Conservation (phyloP, 2,329 filamentous ascomycete genomes). For the Fusarium oxysporum region DNA sequence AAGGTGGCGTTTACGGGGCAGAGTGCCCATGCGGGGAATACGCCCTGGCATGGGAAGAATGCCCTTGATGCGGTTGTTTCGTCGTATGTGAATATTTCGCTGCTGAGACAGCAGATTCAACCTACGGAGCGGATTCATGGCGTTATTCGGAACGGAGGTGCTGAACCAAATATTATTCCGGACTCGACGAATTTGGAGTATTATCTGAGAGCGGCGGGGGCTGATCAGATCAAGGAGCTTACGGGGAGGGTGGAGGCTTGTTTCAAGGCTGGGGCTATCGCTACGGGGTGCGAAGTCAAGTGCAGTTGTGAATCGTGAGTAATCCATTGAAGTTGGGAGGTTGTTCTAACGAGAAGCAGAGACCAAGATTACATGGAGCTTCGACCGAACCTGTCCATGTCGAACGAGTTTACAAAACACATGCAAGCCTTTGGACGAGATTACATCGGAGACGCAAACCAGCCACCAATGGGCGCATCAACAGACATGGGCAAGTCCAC, state of each 20-base stretch:
- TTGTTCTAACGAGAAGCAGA: slow-evolving; percentile 1
- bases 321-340: accelerated
- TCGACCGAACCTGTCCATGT: slow-evolving; percentile 29
- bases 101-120: slow-evolving; percentile 67
- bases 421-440: slow-evolving; percentile 35
- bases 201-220: slow-evolving; percentile 42
- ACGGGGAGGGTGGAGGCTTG: slow-evolving; percentile 52
- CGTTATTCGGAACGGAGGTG: slow-evolving; percentile 64
- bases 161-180: slow-evolving; percentile 68
- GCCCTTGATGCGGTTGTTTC: slow-evolving; percentile 67
- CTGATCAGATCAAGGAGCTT: slow-evolving; percentile 52
- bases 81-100: slow-evolving; percentile 60
- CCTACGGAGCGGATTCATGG: slow-evolving; percentile 63
- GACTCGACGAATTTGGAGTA: slow-evolving; percentile 56
- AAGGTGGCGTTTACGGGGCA: slow-evolving; percentile 65
- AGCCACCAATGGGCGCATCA: slow-evolving; percentile 37
- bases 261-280: slow-evolving; percentile 54
- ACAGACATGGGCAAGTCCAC: slow-evolving; percentile 39
- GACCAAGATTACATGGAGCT: slow-evolving; percentile 41
- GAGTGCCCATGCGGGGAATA: slow-evolving; percentile 66
- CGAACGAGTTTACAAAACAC: slow-evolving; percentile 28
- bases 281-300: slow-evolving; percentile 60
- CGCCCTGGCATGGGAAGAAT: slow-evolving; percentile 70
- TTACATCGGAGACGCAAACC: slow-evolving; percentile 17
- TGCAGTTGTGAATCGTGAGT: slow-evolving; percentile 45